phyloP scores from a whole-genome alignment of 2,329 filamentous ascomycete species.

The Botryotinia convoluta region DNA sequence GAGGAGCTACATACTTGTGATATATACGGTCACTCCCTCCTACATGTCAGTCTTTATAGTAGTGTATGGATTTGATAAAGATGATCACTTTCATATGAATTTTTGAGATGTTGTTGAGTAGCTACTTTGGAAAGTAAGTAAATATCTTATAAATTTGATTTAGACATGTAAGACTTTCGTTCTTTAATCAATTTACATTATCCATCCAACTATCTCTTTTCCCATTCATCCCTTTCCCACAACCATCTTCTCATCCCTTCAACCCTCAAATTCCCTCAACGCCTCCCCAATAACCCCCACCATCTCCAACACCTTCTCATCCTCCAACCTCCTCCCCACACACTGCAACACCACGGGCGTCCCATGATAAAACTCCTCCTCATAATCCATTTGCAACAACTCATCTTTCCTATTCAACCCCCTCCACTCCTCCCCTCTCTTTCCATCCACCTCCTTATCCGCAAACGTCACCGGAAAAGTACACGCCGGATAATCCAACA shows the following conservation, averaged over 20 bases:
- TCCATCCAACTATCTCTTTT: neutral
- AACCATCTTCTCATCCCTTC: no score
- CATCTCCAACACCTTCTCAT: slow-evolving; percentile 41
- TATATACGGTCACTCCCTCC: neutral
- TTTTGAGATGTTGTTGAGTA: neutral
- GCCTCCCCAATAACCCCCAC: slow-evolving; percentile 39
- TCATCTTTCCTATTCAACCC: slow-evolving; percentile 35
- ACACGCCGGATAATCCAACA: slow-evolving; percentile 39
- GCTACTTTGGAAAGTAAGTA: neutral
- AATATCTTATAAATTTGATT: neutral
- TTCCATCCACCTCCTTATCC: slow-evolving; percentile 41
- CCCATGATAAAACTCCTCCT: slow-evolving; percentile 37
- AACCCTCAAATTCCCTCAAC: slow-evolving; percentile 26
- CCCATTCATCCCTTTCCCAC: fast-evolving
- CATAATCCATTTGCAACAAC: slow-evolving; percentile 35
- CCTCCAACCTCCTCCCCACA: slow-evolving; percentile 36
- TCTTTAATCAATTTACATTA: neutral
- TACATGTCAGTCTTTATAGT: neutral
- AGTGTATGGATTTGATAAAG: fast-evolving
- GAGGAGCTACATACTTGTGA: neutral
- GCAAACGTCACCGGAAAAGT: slow-evolving; percentile 46
- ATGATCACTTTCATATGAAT: neutral
- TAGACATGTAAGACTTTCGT: neutral
- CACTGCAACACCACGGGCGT: slow-evolving; percentile 35
- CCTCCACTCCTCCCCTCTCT: slow-evolving; percentile 27